Evolutionary conservation across 495 filamentous ascomycete species (phyloP).

Genomic region (Penicillium cataractarum): DNA sequence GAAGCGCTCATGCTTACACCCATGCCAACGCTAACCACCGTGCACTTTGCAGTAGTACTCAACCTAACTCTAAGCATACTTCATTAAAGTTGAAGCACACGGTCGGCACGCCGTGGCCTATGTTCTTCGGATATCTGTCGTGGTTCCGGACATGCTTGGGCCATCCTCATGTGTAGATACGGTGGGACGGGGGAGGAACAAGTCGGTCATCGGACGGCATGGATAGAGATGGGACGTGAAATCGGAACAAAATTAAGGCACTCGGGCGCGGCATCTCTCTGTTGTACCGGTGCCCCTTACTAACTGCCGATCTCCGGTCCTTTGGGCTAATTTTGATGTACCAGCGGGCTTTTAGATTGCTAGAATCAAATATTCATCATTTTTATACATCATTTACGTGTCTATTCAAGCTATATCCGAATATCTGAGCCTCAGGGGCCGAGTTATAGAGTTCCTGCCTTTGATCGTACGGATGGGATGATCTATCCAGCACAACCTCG

Average conservation of each 20-base stretch:
- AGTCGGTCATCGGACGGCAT: neutral
- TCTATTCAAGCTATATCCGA: neutral
- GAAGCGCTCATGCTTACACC: neutral
- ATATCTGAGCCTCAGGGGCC: neutral
- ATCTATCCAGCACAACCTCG: neutral
- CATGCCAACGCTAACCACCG: neutral
- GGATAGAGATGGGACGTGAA: neutral
- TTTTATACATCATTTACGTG: neutral
- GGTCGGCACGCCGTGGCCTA: constrained; percentile 6
- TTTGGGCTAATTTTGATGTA: neutral
- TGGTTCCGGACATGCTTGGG: neutral
- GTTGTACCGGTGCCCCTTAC: neutral
- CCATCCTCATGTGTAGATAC: neutral
- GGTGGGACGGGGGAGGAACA: neutral
- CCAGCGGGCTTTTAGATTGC: neutral
- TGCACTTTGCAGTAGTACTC: neutral
- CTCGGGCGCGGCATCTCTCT: neutral
- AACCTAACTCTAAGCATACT: neutral
- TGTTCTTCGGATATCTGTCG: neutral
- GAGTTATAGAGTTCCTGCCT: neutral
- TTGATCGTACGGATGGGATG: neutral
- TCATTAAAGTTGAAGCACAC: neutral
- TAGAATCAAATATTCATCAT: neutral
- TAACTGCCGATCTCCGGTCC: neutral
- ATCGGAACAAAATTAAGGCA: neutral